Conservation (phyloP, 2,329 filamentous ascomycete genomes). For the Hypoxylon sp. region DNA sequence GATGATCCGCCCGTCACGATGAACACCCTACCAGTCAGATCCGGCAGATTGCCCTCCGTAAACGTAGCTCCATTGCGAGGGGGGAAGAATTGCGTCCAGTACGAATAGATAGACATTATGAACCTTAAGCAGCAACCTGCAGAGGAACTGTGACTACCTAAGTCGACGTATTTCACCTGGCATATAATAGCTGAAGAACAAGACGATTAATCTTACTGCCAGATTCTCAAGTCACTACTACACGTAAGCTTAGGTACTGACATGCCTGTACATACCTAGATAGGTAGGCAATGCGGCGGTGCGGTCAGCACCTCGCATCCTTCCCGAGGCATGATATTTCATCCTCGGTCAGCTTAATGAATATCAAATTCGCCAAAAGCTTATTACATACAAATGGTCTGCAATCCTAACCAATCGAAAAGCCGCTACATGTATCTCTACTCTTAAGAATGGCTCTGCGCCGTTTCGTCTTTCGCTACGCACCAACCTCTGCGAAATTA, state of each 20-base stretch:
- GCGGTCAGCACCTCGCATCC: constrained; percentile 14
- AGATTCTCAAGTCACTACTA: not conserved
- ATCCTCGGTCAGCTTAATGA: constrained; percentile 7
- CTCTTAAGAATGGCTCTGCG: not conserved
- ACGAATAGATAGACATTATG: constrained; percentile 29
- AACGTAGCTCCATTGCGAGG: constrained; percentile 38
- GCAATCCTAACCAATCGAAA: not conserved
- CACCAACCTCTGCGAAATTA: constrained; percentile 12
- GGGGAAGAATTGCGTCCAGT: constrained; percentile 47
- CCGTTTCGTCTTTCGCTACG: not conserved
- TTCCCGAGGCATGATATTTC: constrained; percentile 11
- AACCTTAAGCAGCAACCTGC: not conserved
- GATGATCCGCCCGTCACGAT: constrained; percentile 61
- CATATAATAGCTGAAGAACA: not conserved
- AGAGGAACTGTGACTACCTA: not conserved
- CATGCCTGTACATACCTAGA: not conserved
- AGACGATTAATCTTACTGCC: not conserved
- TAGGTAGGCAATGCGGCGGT: not conserved
- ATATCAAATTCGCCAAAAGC: not conserved
- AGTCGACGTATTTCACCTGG: not conserved
- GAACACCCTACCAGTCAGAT: constrained; percentile 47
- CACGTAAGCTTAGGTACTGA: constrained; percentile 9
- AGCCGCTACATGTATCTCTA: not conserved
- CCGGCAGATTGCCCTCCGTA: constrained; percentile 40
- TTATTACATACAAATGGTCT: too few relatives aligned